A percentile compares a stretch with the other conserved stretches of the same genome.
Conservation (phyloP, 129 eudicot species). For the Arctium lappa region DNA sequence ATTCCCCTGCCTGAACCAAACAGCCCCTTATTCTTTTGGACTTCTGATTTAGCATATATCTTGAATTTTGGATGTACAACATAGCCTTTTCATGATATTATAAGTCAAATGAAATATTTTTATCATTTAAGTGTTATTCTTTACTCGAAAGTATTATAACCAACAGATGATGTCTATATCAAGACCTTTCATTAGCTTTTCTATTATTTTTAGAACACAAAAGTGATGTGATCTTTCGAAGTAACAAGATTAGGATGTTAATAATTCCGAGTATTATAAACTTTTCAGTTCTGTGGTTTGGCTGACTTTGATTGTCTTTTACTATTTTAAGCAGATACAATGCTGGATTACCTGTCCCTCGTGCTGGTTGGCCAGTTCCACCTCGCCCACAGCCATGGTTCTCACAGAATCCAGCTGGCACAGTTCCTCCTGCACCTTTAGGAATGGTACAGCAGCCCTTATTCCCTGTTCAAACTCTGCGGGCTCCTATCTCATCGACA, state of each 20-base stretch:
- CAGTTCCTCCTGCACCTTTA: conserved; percentile 53
- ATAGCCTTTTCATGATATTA: too few species aligned
- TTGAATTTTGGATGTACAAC: too few species aligned
- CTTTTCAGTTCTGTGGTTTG: neutral
- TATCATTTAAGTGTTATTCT: too few species aligned
- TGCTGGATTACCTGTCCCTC: conserved; percentile 61
- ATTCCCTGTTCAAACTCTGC: conserved; percentile 71
- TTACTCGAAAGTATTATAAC: neutral
- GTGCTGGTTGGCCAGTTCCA: conserved; percentile 77
- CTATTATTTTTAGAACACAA: neutral
- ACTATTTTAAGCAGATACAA: conserved; percentile 53
- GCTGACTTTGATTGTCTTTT: neutral
- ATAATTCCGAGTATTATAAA: neutral
- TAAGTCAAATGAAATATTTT: neutral
- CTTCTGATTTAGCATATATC: too few species aligned
- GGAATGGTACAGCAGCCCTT: conserved; percentile 80
- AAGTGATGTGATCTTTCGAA: neutral
- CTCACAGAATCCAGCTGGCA: conserved; percentile 47
- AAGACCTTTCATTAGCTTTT: neutral
- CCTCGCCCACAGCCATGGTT: conserved; percentile 95
- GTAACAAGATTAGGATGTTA: neutral
- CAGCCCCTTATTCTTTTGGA: too few species aligned
- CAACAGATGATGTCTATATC: neutral
- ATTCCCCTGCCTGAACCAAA: too few species aligned
- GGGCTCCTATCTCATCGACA: conserved; percentile 45